Conservation (phyloP, 257 asterid genomes). For the Agastache rugosa region DNA sequence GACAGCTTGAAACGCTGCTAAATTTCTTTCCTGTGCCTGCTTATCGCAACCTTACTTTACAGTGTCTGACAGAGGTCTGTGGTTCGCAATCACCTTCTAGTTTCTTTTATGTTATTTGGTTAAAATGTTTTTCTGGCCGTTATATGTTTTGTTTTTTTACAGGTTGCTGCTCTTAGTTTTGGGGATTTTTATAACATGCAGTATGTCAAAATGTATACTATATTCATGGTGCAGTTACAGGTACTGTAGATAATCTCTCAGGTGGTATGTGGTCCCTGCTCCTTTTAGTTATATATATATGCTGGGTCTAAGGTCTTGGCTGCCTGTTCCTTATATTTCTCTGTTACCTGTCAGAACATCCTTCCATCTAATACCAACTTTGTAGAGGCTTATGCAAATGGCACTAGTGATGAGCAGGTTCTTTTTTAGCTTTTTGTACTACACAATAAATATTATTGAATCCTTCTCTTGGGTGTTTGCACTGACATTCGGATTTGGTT, state of each 20-base stretch:
- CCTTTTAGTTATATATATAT: constrained; percentile 9
- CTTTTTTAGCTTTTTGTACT: constrained; percentile 10
- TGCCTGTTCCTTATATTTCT: constrained; percentile 12
- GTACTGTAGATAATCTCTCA: constrained; percentile 41
- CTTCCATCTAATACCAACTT: constrained; percentile 74
- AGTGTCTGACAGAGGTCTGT: constrained; percentile 92
- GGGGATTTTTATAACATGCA: constrained; percentile 88
- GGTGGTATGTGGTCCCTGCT: background rate
- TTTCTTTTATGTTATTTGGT: constrained; percentile 9
- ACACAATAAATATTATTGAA: background rate
- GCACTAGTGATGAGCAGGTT: constrained; percentile 94
- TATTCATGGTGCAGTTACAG: constrained; percentile 92
- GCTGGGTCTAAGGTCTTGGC: background rate
- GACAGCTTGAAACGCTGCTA: constrained; percentile 88
- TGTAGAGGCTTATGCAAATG: constrained; percentile 80
- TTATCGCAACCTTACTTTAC: constrained; percentile 91
- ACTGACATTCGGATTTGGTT: constrained; percentile 25
- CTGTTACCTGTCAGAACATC: constrained; percentile 54
- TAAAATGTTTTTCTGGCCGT: background rate
- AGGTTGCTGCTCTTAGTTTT: constrained; percentile 93
- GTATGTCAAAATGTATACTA: constrained; percentile 73
- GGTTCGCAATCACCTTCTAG: constrained; percentile 8
- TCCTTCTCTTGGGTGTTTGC: background rate
- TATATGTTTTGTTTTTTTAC: constrained; percentile 36
- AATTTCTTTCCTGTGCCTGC: constrained; percentile 77